A percentile compares a stretch with the other conserved stretches of the same genome.
These are phyloP conservation scores for Pulveroboletus ravenelii DNA, from an alignment of 768 basidiomycete genomes.

Conservation along the genomic window DNA sequence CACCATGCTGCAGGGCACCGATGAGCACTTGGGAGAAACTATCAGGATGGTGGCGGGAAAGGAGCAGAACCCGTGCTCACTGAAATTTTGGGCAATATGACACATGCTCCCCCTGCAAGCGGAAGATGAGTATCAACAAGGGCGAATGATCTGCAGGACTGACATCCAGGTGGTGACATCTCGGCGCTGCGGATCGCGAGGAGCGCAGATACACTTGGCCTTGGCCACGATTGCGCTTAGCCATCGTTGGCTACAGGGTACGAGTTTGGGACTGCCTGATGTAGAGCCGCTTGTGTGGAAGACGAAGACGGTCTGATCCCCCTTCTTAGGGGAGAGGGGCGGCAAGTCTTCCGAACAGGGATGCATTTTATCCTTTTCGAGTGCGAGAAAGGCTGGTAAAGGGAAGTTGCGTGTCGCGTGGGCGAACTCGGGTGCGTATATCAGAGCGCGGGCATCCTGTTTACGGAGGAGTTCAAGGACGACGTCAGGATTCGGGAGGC, in stretches of 20 bases:
- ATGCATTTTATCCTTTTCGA: slow-evolving; percentile 37
- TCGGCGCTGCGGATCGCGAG: slow-evolving; percentile 46
- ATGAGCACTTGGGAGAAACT: slow-evolving; percentile 47
- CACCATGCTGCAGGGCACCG: slow-evolving; percentile 65
- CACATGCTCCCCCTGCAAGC: slow-evolving; percentile 72
- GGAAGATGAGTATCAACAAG: slow-evolving; percentile 32
- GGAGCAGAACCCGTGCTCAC: slow-evolving; percentile 40
- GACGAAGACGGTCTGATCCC: slow-evolving; percentile 52
- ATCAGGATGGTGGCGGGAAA: slow-evolving; percentile 20
- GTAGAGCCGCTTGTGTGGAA: slow-evolving; percentile 83
- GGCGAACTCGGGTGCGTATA: slow-evolving; percentile 58
- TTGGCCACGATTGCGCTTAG: slow-evolving; percentile 58
- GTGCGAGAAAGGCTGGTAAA: slow-evolving; percentile 44
- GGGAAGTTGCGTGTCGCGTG: slow-evolving; percentile 41
- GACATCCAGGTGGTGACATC: slow-evolving; percentile 75
- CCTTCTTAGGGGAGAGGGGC: slow-evolving; percentile 33
- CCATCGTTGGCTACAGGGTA: slow-evolving; percentile 68
- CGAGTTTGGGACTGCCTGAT: slow-evolving; percentile 78
- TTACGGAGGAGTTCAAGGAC: slow-evolving; percentile 65
- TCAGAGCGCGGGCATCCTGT: slow-evolving; percentile 58
- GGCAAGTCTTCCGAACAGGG: slow-evolving; percentile 39
- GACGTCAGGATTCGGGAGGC: slow-evolving; percentile 68
- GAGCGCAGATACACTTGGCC: slow-evolving; percentile 47
- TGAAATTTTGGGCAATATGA: slow-evolving; percentile 74
- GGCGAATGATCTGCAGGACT: slow-evolving; percentile 30